Evolutionary conservation across 1,284 basidiomycete genomes (phyloP).

Genomic region (Fomitopsis pinicola): DNA sequence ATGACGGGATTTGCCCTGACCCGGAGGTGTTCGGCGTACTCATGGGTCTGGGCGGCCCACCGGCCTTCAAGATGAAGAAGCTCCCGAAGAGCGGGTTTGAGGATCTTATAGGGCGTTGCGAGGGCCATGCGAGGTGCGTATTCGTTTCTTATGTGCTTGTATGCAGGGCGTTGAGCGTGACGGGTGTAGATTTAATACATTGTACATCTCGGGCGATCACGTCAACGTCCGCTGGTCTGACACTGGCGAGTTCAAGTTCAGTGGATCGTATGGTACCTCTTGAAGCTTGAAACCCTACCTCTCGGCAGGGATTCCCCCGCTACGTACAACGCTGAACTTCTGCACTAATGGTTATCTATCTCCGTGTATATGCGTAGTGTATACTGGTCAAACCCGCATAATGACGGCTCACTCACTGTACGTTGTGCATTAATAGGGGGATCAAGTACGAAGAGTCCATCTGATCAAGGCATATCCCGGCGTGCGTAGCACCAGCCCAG

Average conservation of each 20-base stretch:
- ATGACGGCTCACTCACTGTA: too few species aligned
- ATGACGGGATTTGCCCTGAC: slow-evolving; percentile 52
- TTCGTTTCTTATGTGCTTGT: too few species aligned
- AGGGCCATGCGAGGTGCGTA: slow-evolving; percentile 24
- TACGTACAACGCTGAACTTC: neutral
- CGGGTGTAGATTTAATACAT: slow-evolving; percentile 33
- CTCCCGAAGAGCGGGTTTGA: slow-evolving; percentile 41
- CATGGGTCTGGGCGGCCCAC: slow-evolving; percentile 40
- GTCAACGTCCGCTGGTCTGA: slow-evolving; percentile 48
- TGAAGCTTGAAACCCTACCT: neutral
- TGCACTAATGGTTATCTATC: neutral
- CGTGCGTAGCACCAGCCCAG: too few species aligned
- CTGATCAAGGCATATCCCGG: too few species aligned
- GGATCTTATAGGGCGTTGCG: slow-evolving; percentile 30
- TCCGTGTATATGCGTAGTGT: too few species aligned
- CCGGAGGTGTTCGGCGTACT: slow-evolving; percentile 47
- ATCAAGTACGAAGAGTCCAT: too few species aligned
- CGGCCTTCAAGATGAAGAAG: slow-evolving; percentile 53
- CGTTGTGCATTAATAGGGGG: too few species aligned
- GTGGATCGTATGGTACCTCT: slow-evolving; percentile 37
- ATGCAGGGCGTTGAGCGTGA: neutral
- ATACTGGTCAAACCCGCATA: too few species aligned
- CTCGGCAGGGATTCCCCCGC: neutral
- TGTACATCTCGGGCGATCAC: slow-evolving; percentile 39
- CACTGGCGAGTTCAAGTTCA: slow-evolving; percentile 49